These are phyloP conservation scores for Lactifluus subvellereus DNA, from an alignment of 768 basidiomycete species.

Conservation along the genomic window DNA sequence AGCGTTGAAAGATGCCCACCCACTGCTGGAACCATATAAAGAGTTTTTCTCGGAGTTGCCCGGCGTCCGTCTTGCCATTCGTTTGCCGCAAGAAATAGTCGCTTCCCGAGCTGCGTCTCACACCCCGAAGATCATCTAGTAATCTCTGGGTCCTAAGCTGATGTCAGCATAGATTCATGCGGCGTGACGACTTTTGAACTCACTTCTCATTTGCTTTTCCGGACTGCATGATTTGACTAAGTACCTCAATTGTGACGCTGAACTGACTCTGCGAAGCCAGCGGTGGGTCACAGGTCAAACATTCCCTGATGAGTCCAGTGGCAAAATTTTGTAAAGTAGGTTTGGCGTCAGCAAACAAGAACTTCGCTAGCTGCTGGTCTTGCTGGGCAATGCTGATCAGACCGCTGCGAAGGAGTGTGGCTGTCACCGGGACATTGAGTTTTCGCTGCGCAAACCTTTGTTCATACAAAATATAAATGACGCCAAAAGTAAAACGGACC, in stretches of 20 bases:
- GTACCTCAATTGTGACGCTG: conserved; percentile 70
- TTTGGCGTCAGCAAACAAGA: conserved; percentile 71
- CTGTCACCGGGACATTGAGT: conserved; percentile 90
- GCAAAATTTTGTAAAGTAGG: conserved; percentile 75
- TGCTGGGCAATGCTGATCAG: conserved; percentile 71
- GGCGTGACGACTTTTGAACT: conserved; percentile 30
- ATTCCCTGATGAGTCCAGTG: conserved; percentile 80
- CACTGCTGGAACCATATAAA: conserved; percentile 89
- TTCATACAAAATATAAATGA: background rate
- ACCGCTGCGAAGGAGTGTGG: conserved; percentile 78
- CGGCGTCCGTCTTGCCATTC: conserved; percentile 64
- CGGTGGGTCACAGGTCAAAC: conserved; percentile 74
- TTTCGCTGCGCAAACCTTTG: conserved; percentile 60
- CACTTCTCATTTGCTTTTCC: conserved; percentile 85
- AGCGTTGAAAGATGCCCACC: conserved; percentile 91
- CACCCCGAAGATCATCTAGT: conserved; percentile 75
- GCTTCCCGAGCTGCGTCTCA: conserved; percentile 45
- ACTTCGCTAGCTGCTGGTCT: conserved; percentile 88
- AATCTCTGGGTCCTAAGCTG: conserved; percentile 55
- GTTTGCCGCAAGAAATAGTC: conserved; percentile 36
- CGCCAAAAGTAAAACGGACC: conserved; percentile 41
- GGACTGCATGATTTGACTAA: conserved; percentile 63
- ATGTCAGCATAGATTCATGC: conserved; percentile 10
- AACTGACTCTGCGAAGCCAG: conserved; percentile 77
- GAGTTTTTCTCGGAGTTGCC: conserved; percentile 68